These are phyloP conservation scores for Bipolaris gigantea DNA, from an alignment of 2,329 filamentous ascomycete genomes.

Conservation along the genomic window DNA sequence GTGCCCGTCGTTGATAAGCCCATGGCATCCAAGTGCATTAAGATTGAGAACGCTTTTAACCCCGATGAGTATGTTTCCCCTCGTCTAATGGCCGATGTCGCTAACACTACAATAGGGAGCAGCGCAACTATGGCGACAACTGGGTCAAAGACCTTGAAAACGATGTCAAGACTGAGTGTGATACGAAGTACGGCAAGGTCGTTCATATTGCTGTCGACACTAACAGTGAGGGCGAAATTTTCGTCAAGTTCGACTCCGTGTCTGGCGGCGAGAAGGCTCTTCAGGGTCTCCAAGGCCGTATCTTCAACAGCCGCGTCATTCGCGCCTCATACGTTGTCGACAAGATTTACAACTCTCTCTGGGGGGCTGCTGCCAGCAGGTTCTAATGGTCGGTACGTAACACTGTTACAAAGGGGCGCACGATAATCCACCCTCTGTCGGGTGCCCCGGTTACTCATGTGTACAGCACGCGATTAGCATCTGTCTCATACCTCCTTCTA, in stretches of 20 bases:
- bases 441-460: constrained; percentile 11
- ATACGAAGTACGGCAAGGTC: constrained; percentile 93
- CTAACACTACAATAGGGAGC: constrained; percentile 33
- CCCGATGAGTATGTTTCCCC: constrained; percentile 71
- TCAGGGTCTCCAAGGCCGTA: constrained; percentile 94
- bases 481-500: not conserved
- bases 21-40: constrained; percentile 87
- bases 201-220: constrained; percentile 95
- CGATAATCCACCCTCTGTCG: constrained; percentile 3
- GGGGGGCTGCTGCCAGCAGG: constrained; percentile 35
- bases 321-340: constrained; percentile 95
- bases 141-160: constrained; percentile 95
- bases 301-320: constrained; percentile 91
- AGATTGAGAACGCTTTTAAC: constrained; percentile 95
- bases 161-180: constrained; percentile 90
- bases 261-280: constrained; percentile 96
- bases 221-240: constrained; percentile 94
- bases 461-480: constrained; percentile 2
- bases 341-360: constrained; percentile 97
- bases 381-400: constrained; percentile 28
- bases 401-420: constrained; percentile 7
- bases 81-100: not conserved
- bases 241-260: constrained; percentile 96
- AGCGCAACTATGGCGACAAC: constrained; percentile 27
- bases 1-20: constrained; percentile 77